phyloP scores from a whole-genome alignment of 2,329 filamentous ascomycete species.

The Claviceps pazoutovae region DNA sequence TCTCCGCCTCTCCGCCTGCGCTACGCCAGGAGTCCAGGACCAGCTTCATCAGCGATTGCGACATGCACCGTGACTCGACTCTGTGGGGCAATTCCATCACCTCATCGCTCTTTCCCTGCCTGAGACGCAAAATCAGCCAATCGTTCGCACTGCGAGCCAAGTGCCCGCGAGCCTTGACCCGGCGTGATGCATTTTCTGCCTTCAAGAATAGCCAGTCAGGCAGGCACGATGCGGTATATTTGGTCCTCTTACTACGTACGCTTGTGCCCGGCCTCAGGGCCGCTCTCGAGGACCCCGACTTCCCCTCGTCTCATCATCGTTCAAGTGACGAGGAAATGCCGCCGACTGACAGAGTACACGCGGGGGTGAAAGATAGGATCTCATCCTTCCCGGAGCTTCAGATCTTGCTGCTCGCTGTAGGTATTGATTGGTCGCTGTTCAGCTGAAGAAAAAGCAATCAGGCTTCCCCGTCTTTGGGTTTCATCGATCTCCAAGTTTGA shows the following conservation, averaged over 20 bases:
- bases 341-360: background rate
- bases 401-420: background rate
- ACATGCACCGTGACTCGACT: constrained; percentile 1
- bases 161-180: background rate
- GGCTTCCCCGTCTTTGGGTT: too few relatives aligned
- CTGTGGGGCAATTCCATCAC: constrained; percentile 4
- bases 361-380: background rate
- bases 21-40: background rate
- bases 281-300: background rate
- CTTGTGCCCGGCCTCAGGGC: background rate
- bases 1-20: background rate
- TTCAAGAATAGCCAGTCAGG: background rate
- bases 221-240: background rate
- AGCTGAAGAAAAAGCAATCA: too few relatives aligned
- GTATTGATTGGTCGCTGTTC: too few relatives aligned
- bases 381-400: background rate
- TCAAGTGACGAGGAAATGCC: background rate
- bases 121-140: background rate
- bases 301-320: background rate
- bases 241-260: background rate
- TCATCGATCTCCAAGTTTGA: too few relatives aligned
- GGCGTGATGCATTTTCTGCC: background rate
- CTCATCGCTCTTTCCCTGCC: constrained; percentile 4
- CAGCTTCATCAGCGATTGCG: constrained; percentile 5
- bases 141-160: background rate